Percentiles rank a stretch among this genome's conserved stretches.
Conservation (phyloP, 2,329 filamentous ascomycete genomes). For the Lasiodiplodia citricola region DNA sequence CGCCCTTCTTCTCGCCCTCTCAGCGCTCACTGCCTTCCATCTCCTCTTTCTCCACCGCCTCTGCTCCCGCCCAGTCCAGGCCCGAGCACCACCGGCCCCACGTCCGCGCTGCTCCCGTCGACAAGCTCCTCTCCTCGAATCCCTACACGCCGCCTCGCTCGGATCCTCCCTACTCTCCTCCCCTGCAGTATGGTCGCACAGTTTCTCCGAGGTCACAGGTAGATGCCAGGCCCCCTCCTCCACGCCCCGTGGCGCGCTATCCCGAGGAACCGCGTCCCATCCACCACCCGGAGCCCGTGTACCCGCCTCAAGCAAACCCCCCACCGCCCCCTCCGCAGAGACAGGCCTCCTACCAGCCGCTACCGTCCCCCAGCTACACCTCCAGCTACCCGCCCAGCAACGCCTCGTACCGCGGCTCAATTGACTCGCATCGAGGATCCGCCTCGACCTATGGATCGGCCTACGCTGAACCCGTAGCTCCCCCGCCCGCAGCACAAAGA, state of each 20-base stretch:
- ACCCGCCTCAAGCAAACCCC: slow-evolving; percentile 44
- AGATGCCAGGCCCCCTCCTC: slow-evolving; percentile 1
- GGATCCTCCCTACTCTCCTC: slow-evolving; percentile 40
- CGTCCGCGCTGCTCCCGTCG: slow-evolving; percentile 39
- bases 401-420: slow-evolving; percentile 44
- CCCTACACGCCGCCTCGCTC: slow-evolving; percentile 48
- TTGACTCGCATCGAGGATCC: slow-evolving; percentile 45
- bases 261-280: slow-evolving; percentile 39
- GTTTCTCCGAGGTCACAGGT: slow-evolving; percentile 44
- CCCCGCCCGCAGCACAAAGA: slow-evolving; percentile 33
- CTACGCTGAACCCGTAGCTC: slow-evolving; percentile 38
- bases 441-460: slow-evolving; percentile 37
- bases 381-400: slow-evolving; percentile 46
- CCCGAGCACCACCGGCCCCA: slow-evolving; percentile 35
- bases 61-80: slow-evolving; percentile 25
- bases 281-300: slow-evolving; percentile 42
- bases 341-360: slow-evolving; percentile 32
- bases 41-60: slow-evolving; percentile 36
- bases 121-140: slow-evolving; percentile 43
- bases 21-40: slow-evolving; percentile 44
- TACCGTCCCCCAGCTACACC: slow-evolving; percentile 47
- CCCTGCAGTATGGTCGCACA: slow-evolving; percentile 38
- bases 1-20: slow-evolving; percentile 37
- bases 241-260: slow-evolving; percentile 32
- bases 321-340: slow-evolving; percentile 28